Evolutionary conservation across 495 filamentous ascomycete species (phyloP), one percentile per base, ranked within the genome.

Genomic region (Hypomontagnella monticulosa): DNA sequence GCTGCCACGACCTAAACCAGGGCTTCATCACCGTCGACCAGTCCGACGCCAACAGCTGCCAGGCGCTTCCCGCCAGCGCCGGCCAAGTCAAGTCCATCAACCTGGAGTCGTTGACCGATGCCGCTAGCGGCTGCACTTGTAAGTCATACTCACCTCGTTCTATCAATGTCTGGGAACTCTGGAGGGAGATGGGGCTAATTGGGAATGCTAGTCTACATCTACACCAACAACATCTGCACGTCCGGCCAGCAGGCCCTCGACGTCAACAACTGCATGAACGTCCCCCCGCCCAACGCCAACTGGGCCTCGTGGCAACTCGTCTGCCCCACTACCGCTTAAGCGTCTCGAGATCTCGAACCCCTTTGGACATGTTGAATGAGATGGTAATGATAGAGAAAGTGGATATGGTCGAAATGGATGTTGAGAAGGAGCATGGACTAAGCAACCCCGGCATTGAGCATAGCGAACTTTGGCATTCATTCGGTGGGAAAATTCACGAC

Each of bases 11-110:
- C 1, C 69, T 56, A 23, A 73, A 73, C 69, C 30, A 60, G 18
- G 71, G 71, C 36, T 73, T 73, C 60, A 69, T 62, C 62, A 69
- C 65, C 15, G 63, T 71, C 46, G 71, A 73, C 53, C 0, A 42
- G 20, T 62, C 62, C 47, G 69, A 73, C 41, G 37, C 48, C 30
- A 57, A 61, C 51, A 40, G 37, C 16, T 73, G 71, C 54, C 33
- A 73, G 12, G 11, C 38, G n/a, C 62, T 73, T 18, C 44, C 51
- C 23, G 18, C 34, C 16, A 11, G 34, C n/a, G 10, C 52, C 32
- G 18, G 9, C 38, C 23, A 27, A 27, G 57, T 70, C 44, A 40
- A 36, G 27, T 62, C 71, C 6, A 33, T 71, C 27, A 33, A 20
- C 33, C 48, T 71, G 1, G 69, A 73, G 56, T 41, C 15, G 3